Evolutionary conservation across 768 basidiomycete species (phyloP).

Genomic region (Termitomyces sp.): DNA sequence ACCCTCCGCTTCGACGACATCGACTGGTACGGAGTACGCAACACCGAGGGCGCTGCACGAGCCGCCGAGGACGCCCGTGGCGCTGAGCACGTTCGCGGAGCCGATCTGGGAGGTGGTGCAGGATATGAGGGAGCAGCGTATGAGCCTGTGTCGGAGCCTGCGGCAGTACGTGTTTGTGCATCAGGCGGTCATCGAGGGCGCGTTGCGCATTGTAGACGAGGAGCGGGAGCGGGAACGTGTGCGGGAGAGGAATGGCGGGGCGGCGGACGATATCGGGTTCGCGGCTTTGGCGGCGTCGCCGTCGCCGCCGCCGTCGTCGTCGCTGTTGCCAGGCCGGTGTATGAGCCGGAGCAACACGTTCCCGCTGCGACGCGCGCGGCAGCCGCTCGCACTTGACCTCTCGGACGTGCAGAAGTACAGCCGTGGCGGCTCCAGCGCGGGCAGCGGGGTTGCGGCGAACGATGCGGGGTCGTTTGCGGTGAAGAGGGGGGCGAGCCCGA

Average conservation of each 20-base stretch:
- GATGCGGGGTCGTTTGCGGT: slow-evolving; percentile 30
- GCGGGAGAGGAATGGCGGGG: slow-evolving; percentile 8
- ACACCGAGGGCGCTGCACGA: slow-evolving; percentile 57
- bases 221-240: slow-evolving; percentile 20
- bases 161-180: slow-evolving; percentile 95
- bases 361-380: neutral
- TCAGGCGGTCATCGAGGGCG: slow-evolving; percentile 77
- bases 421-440: too few relatives aligned
- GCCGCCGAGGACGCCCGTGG: slow-evolving; percentile 43
- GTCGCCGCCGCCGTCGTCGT: neutral
- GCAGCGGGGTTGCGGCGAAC: too few relatives aligned
- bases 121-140: slow-evolving; percentile 93
- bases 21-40: slow-evolving; percentile 48
- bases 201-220: slow-evolving; percentile 72
- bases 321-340: neutral
- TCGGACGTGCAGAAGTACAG: neutral
- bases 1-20: neutral
- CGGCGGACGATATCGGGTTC: neutral
- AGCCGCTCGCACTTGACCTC: neutral
- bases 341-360: neutral
- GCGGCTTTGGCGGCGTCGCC: neutral
- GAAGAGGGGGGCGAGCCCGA: slow-evolving; percentile 69
- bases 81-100: slow-evolving; percentile 59
- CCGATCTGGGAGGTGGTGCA: slow-evolving; percentile 82
- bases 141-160: slow-evolving; percentile 94